Conservation (phyloP, 805 yeast species). For the Lipomyces kockii region DNA sequence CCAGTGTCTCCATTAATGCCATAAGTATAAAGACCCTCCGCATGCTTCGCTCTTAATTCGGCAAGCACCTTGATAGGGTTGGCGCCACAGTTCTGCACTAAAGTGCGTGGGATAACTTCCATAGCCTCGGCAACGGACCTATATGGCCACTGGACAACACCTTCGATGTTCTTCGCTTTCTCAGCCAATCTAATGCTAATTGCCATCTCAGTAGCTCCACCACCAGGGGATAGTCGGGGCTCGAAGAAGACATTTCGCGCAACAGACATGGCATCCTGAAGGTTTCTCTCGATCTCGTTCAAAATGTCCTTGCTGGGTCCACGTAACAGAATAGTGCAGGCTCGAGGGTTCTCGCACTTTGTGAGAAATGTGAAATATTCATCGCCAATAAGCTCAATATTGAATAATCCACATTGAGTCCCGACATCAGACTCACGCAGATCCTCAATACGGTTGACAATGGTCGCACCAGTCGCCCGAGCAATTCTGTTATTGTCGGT, state of each 20-base stretch:
- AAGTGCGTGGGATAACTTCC: slow-evolving; percentile 97
- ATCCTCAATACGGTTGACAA: slow-evolving; percentile 94
- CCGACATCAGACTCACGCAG: slow-evolving; percentile 90
- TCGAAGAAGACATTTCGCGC: slow-evolving; percentile 93
- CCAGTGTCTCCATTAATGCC: slow-evolving; percentile 97
- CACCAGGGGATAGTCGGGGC: slow-evolving; percentile 96
- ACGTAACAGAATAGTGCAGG: slow-evolving; percentile 89
- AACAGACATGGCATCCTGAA: slow-evolving; percentile 98
- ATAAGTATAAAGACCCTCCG: slow-evolving; percentile 76
- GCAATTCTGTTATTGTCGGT: slow-evolving; percentile 96
- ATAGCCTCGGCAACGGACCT: slow-evolving; percentile 98
- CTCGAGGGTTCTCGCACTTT: slow-evolving; percentile 82
- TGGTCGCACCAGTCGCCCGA: slow-evolving; percentile 96
- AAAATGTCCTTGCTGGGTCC: slow-evolving; percentile 97
- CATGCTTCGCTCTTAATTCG: slow-evolving; percentile 94
- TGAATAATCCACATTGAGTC: slow-evolving; percentile 83
- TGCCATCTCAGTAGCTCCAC: slow-evolving; percentile 99
- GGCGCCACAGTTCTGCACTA: slow-evolving; percentile 97
- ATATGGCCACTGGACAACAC: slow-evolving; percentile 98
- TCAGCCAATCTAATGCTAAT: slow-evolving; percentile 86
- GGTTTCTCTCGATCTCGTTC: slow-evolving; percentile 93
- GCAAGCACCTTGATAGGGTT: slow-evolving; percentile 89
- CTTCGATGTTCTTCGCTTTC: slow-evolving; percentile 89
- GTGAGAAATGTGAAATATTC: slow-evolving; percentile 90
- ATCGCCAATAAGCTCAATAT: slow-evolving; percentile 94